phyloP scores from a whole-genome alignment of 1,284 basidiomycete genomes.

The Neonothopanus nambi region DNA sequence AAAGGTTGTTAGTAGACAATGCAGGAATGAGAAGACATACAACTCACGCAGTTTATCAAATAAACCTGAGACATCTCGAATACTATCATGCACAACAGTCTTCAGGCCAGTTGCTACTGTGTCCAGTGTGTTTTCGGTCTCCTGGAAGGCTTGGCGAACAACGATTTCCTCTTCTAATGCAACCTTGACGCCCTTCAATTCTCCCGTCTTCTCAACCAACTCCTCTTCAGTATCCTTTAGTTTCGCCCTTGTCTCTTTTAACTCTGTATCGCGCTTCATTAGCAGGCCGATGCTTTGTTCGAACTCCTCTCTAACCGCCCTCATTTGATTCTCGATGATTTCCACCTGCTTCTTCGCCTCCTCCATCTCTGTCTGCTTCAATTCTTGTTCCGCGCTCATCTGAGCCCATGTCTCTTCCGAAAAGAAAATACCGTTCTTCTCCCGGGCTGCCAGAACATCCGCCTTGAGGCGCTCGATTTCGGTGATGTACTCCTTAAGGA shows the following conservation, averaged over 20 bases:
- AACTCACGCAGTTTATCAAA: conserved; percentile 84
- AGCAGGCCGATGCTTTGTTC: conserved; percentile 83
- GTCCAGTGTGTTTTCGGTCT: conserved; percentile 74
- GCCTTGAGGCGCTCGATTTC: conserved; percentile 95
- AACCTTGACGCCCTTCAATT: conserved; percentile 55
- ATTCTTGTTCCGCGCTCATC: conserved; percentile 76
- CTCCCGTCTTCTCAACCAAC: conserved; percentile 51
- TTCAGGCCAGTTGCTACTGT: conserved; percentile 71
- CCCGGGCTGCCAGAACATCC: conserved; percentile 86
- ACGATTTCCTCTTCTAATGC: conserved; percentile 78
- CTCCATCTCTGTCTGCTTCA: conserved; percentile 72
- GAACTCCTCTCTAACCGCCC: conserved; percentile 84
- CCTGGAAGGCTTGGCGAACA: conserved; percentile 75
- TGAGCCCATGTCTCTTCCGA: conserved; percentile 88
- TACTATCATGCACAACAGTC: conserved; percentile 64
- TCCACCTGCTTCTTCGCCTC: conserved; percentile 83
- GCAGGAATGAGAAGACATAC: conserved; percentile 3
- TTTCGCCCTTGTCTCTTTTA: conserved; percentile 63
- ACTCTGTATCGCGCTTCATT: conserved; percentile 73
- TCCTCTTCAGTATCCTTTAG: conserved; percentile 56
- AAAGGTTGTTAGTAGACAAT: background rate
- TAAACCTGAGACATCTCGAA: conserved; percentile 71
- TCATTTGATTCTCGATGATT: conserved; percentile 81
- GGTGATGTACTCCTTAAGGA: conserved; percentile 93
- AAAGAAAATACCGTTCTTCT: conserved; percentile 95